A percentile compares a stretch with the other conserved stretches of the same genome.
phyloP scores from a whole-genome alignment of 176 grass and related monocot genomes.

The Typha latifolia region DNA sequence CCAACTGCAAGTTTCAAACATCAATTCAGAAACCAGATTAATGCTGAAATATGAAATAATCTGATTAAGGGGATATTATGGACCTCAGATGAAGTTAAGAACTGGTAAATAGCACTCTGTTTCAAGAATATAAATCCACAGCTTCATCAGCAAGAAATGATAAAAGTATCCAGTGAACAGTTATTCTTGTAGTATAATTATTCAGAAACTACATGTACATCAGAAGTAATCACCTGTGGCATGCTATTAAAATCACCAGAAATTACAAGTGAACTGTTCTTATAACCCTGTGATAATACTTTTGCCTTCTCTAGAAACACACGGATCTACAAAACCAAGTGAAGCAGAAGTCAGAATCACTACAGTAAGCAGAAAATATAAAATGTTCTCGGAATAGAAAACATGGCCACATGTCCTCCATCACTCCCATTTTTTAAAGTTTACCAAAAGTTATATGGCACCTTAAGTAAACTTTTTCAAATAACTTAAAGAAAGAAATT shows the following conservation, averaged over 20 bases:
- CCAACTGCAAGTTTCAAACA: slow-evolving; percentile 4
- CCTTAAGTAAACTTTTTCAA: too few relatives aligned
- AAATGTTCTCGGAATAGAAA: neutral
- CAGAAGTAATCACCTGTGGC: slow-evolving; percentile 7
- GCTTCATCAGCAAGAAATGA: neutral
- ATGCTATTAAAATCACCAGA: slow-evolving; percentile 27
- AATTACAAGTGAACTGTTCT: slow-evolving; percentile 10
- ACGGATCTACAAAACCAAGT: slow-evolving; percentile 13
- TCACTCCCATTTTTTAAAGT: too few relatives aligned
- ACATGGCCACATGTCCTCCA: too few relatives aligned
- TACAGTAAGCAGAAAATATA: neutral
- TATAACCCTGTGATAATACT: slow-evolving; percentile 9
- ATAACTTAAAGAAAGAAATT: too few relatives aligned
- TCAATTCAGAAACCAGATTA: neutral
- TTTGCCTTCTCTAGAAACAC: slow-evolving; percentile 21
- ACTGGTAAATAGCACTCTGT: slow-evolving; percentile 16
- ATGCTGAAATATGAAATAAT: neutral
- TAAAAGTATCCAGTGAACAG: neutral
- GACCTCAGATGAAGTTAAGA: slow-evolving; percentile 16
- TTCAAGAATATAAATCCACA: slow-evolving; percentile 1
- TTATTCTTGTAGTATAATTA: neutral
- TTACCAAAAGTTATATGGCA: too few relatives aligned
- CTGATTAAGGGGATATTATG: neutral
- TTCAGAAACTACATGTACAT: neutral
- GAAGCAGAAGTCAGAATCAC: neutral